Evolutionary conservation across 179 eudicot genomes (phyloP), one percentile per base, ranked within the genome.

Genomic region (Silene noctiflora): DNA sequence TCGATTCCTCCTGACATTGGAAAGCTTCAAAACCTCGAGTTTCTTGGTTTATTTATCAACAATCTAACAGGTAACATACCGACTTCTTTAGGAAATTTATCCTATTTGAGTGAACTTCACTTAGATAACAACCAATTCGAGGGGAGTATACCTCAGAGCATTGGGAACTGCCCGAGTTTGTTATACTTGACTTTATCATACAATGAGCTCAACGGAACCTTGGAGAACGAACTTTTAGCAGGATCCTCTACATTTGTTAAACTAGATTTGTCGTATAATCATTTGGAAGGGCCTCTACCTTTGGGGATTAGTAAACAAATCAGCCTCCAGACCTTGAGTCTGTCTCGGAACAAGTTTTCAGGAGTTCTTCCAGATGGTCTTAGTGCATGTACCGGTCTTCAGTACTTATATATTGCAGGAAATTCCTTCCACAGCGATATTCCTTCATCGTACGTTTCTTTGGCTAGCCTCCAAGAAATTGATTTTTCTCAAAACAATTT

Each of bases 401-500:
- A 17, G 19, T 4, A 35, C 5, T 46, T 75, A 13, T 0, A 53
- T 21, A 20, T 71, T 67, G 76, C 22, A 10, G 76, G 53, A 63
- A 75, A 80, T 22, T 39, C 16, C 46, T 71, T 80, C 35, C 46
- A 7, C 11, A 73, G 79, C 12, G 20, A 58, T 0, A 56, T 80
- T 21, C 76, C 79, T 71, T 56, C 22, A 27, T 51, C 76, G 19
- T 71, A 75, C 8, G 27, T 8, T 16, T 14, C 73, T 22, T 20
- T 80, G 31, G 48, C 24, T 1, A 35, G 76, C 21, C 20, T 76
- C n/a, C 29, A 17, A 2, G 11, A 39, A 25, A n/a, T 71, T 7
- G 35, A 76, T 76, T 11, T 80, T 14, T 80, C 83, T 22, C 27
- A 24, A 8, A 80, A 56, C 44, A 76, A 33, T 13, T 64, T 79